A percentile compares a stretch with the other conserved stretches of the same genome.
Conservation (phyloP, 371 early-diverging fungal species). For the Synchytrium microbalum region DNA sequence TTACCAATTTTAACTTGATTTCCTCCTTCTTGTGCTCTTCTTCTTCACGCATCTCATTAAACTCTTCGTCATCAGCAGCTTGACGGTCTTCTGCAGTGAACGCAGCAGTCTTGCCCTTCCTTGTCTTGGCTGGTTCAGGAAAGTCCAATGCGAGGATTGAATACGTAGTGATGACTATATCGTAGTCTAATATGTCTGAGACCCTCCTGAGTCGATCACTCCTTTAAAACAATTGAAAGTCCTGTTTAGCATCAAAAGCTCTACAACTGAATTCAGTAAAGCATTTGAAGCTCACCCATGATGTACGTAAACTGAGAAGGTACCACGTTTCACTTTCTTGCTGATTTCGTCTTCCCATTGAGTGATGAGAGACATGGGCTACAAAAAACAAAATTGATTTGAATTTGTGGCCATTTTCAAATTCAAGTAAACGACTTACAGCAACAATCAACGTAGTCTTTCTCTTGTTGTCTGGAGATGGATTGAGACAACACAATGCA, state of each 20-base stretch:
- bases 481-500: not conserved
- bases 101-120: not conserved
- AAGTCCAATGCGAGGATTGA: not conserved
- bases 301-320: not conserved
- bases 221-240: too few relatives aligned
- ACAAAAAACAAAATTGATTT: not conserved
- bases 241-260: too few relatives aligned
- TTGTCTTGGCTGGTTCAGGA: too few relatives aligned
- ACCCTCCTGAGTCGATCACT: not conserved
- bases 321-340: not conserved
- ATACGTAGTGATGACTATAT: conserved; percentile 3
- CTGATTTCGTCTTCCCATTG: conserved; percentile 3
- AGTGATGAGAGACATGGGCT: not conserved
- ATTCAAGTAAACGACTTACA: too few relatives aligned
- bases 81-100: not conserved
- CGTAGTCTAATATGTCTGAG: not conserved
- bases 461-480: conserved; percentile 1
- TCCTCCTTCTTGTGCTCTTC: too few relatives aligned
- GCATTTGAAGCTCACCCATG: too few relatives aligned
- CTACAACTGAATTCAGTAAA: too few relatives aligned
- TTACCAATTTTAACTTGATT: too few relatives aligned
- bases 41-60: too few relatives aligned
- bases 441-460: conserved; percentile 6
- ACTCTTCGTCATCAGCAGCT: too few relatives aligned
- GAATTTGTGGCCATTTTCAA: not conserved